Percentiles rank a stretch among this genome's conserved stretches.
These are phyloP conservation scores for Chlorella sp. DNA, from an alignment of 139 green algal genomes.

Conservation along the genomic window DNA sequence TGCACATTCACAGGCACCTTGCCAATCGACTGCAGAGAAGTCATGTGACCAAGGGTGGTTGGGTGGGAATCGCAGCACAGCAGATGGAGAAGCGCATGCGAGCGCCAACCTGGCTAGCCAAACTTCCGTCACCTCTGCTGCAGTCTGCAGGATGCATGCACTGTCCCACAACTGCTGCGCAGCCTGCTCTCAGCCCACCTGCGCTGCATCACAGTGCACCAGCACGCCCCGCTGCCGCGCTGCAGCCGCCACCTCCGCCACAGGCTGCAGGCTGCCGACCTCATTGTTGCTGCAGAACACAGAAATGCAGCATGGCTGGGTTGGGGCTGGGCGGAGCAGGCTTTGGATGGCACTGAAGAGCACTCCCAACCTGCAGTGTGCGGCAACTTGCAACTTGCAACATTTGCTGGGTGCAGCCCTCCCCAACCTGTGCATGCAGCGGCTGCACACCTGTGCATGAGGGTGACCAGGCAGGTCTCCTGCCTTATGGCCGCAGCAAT, in stretches of 20 bases:
- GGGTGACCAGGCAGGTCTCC: slow-evolving; percentile 70
- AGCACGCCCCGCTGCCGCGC: slow-evolving; percentile 43
- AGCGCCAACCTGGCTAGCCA: too few species aligned
- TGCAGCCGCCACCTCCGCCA: slow-evolving; percentile 48
- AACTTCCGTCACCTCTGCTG: too few species aligned
- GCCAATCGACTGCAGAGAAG: slow-evolving; percentile 54
- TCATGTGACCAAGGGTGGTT: too few species aligned
- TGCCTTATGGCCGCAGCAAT: slow-evolving; percentile 54
- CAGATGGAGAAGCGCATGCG: too few species aligned
- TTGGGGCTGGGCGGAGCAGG: too few species aligned
- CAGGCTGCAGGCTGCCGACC: slow-evolving; percentile 67
- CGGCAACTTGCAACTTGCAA: too few species aligned
- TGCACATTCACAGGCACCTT: slow-evolving; percentile 79
- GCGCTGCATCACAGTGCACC: slow-evolving; percentile 82
- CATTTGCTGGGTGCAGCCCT: too few species aligned
- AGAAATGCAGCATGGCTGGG: not conserved
- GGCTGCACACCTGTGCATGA: slow-evolving; percentile 75
- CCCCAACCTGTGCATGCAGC: not conserved
- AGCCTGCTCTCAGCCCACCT: slow-evolving; percentile 35
- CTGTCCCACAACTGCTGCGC: too few species aligned
- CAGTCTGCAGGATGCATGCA: too few species aligned
- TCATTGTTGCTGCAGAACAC: slow-evolving; percentile 10
- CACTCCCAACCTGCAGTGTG: too few species aligned
- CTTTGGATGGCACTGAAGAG: too few species aligned
- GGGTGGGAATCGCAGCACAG: too few species aligned